Percentiles rank a stretch among this genome's conserved stretches.
Conservation (phyloP, 441 rosid species). For the Gossypium trilobum region DNA sequence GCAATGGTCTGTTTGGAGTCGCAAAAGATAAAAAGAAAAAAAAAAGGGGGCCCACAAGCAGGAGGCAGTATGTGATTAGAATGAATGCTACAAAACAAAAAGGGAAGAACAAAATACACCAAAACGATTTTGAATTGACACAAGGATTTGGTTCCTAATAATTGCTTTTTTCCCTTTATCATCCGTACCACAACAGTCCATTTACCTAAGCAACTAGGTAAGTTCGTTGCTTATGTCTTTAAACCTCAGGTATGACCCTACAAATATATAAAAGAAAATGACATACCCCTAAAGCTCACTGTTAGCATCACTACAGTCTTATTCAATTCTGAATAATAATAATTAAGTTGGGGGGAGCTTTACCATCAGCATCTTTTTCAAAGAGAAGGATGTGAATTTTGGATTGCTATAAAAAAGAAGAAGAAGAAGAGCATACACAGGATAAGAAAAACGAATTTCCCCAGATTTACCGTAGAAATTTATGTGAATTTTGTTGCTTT, state of each 20-base stretch:
- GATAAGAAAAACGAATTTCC: not conserved
- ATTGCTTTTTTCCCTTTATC: not conserved
- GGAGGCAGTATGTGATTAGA: not conserved
- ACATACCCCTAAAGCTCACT: not conserved
- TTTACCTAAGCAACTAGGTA: not conserved
- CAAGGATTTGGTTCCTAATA: constrained; percentile 1
- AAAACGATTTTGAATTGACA: not conserved
- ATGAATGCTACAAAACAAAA: not conserved
- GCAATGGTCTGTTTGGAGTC: not conserved
- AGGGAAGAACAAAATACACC: not conserved
- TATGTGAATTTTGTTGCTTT: not conserved
- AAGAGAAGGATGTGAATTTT: not conserved
- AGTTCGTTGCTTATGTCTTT: no score
- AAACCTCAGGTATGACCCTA: not conserved
- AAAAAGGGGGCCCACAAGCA: not conserved
- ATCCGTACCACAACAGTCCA: not conserved
- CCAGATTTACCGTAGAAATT: not conserved
- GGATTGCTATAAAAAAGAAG: not conserved
- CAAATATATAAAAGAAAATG: no score
- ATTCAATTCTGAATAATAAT: not conserved
- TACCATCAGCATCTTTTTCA: no score
- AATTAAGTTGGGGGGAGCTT: no score
- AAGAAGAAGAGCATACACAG: not conserved
- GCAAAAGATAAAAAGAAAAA: not conserved
- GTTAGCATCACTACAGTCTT: not conserved